Evolutionary conservation across 495 filamentous ascomycete genomes (phyloP).

Genomic region (Echria macrotheca): DNA sequence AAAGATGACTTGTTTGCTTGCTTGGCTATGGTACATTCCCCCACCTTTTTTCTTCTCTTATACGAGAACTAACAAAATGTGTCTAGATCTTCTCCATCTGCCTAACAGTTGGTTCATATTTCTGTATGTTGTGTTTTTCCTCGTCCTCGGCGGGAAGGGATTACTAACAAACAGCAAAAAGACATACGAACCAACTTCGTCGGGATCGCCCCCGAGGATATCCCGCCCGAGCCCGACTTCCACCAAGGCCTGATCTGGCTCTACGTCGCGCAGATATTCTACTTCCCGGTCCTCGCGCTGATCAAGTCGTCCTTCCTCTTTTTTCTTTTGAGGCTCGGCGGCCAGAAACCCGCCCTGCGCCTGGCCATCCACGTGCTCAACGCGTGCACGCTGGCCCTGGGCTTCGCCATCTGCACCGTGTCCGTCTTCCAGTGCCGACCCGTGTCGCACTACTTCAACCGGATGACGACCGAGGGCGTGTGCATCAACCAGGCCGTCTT

Average conservation of each 20-base stretch:
- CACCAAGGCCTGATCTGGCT: constrained; percentile 2
- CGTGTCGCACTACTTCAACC: constrained; percentile 18
- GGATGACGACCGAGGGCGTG: background rate
- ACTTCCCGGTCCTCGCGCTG: constrained; percentile 6
- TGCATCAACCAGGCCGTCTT: constrained; percentile 17
- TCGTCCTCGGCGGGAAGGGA: background rate
- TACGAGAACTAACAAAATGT: background rate
- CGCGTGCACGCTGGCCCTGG: background rate
- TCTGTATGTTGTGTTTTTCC: background rate
- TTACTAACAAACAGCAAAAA: too few relatives aligned
- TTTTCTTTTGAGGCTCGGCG: constrained; percentile 8
- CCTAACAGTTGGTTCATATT: constrained; percentile 6
- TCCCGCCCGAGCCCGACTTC: too few relatives aligned
- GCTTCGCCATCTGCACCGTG: constrained; percentile 13
- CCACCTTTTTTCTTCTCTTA: background rate
- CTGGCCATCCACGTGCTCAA: constrained; percentile 6
- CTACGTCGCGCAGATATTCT: constrained; percentile 4
- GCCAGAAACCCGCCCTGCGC: background rate
- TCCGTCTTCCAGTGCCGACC: constrained; percentile 20
- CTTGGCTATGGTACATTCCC: constrained; percentile 1
- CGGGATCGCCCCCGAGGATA: background rate
- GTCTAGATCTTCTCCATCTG: constrained; percentile 8
- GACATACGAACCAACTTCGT: background rate
- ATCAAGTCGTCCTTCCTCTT: constrained; percentile 7
- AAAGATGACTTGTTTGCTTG: constrained; percentile 6